Evolutionary conservation across 2,329 filamentous ascomycete species (phyloP).

Genomic region (Fusarium heterosporum): DNA sequence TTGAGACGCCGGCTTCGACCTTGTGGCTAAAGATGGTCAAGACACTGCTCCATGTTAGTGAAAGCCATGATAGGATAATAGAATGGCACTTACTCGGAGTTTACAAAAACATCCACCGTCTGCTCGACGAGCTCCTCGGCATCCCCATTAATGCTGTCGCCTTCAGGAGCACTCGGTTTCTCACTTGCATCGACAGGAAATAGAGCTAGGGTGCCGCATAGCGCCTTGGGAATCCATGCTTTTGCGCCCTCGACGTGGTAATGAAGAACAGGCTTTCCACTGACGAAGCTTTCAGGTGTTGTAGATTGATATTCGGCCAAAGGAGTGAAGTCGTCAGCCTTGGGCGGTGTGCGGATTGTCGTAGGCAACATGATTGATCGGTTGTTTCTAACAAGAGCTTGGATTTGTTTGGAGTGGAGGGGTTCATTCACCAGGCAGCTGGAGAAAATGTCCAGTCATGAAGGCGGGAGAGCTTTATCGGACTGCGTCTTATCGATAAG

Average conservation of each 20-base stretch:
- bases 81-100: slow-evolving; percentile 62
- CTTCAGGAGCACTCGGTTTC: slow-evolving; percentile 44
- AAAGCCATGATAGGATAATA: neutral
- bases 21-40: slow-evolving; percentile 73
- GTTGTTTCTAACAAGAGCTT: slow-evolving; percentile 1
- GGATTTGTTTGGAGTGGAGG: slow-evolving; percentile 37
- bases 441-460: slow-evolving; percentile 38
- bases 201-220: slow-evolving; percentile 67
- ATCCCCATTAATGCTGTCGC: slow-evolving; percentile 46
- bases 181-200: slow-evolving; percentile 57
- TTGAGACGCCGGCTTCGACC: slow-evolving; percentile 70
- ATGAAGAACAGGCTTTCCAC: slow-evolving; percentile 77
- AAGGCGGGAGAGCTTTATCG: slow-evolving; percentile 42
- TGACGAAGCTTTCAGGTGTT: slow-evolving; percentile 79
- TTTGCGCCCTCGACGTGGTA: slow-evolving; percentile 68
- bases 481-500: slow-evolving; percentile 35
- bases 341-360: slow-evolving; percentile 68
- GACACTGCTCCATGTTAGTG: slow-evolving; percentile 43
- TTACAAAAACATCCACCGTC: slow-evolving; percentile 68
- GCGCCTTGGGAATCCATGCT: slow-evolving; percentile 67
- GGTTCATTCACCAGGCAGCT: slow-evolving; percentile 39
- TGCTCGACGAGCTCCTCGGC: slow-evolving; percentile 58
- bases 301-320: slow-evolving; percentile 77
- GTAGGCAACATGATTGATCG: slow-evolving; percentile 57
- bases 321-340: slow-evolving; percentile 69